Conservation (phyloP, 1,284 basidiomycete genomes). For the Pseudozyma sp. region DNA sequence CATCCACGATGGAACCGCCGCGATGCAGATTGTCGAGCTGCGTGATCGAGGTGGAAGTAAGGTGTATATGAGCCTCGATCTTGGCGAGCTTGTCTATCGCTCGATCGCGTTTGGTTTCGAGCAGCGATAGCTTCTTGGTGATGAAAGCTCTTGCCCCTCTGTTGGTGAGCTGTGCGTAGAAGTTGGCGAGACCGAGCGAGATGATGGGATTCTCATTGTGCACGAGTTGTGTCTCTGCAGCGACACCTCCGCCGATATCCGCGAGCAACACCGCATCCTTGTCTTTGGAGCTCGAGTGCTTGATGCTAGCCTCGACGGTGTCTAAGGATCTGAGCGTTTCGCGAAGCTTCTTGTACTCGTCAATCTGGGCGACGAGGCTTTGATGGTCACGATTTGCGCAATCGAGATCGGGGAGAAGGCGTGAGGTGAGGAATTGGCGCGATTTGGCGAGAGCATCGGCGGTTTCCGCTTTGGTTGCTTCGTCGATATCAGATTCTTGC, state of each 20-base stretch:
- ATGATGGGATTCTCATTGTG: conserved; percentile 42
- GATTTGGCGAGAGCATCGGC: conserved; percentile 41
- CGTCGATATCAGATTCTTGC: conserved; percentile 34
- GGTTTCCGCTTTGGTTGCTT: conserved; percentile 42
- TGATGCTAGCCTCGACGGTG: conserved; percentile 8
- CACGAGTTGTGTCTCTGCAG: conserved; percentile 25
- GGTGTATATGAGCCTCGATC: conserved; percentile 52
- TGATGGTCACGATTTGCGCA: conserved; percentile 33
- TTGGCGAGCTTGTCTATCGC: conserved; percentile 47
- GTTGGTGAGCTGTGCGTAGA: conserved; percentile 44
- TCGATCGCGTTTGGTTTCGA: conserved; percentile 46
- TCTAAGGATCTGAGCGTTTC: conserved; percentile 33
- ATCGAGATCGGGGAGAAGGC: conserved; percentile 48
- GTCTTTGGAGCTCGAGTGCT: not conserved
- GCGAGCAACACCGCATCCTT: conserved; percentile 17
- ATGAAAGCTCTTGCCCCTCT: conserved; percentile 50
- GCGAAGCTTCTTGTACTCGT: conserved; percentile 39
- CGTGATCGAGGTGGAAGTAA: conserved; percentile 51
- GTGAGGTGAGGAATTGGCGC: conserved; percentile 39
- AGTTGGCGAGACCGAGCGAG: conserved; percentile 42
- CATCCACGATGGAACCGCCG: conserved; percentile 45
- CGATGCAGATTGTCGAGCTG: conserved; percentile 54
- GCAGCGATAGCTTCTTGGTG: conserved; percentile 38
- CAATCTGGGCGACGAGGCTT: conserved; percentile 33
- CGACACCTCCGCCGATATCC: conserved; percentile 34